Base-by-base conservation (phyloP, 1,284 basidiomycete species). In the Xerocomus minutiporus region DNA sequence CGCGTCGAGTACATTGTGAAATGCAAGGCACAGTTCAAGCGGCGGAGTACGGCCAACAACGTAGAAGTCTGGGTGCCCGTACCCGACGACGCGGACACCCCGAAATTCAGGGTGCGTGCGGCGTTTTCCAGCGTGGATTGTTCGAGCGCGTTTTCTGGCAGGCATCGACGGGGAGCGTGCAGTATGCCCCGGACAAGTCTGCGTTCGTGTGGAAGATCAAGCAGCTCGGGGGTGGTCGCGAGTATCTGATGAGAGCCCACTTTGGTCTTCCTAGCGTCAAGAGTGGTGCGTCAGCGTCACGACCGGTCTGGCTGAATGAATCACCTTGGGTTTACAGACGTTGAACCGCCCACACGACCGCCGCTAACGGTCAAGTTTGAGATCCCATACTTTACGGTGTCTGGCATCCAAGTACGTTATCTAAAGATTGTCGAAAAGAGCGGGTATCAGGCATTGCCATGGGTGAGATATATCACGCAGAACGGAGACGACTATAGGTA, bases 191-290 rank as follows among this genome's bases (percentile, higher is more conserved):
- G 0, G 95, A 97, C 69, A 97, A 97, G 71, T 91, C 90, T 20
- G 91, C 92, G 4, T 97, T 97, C 65, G 91, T 97, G 7, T 97
- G 94, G 95, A 97, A 96, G 74, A 96, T 97, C 72, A 97, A 97
- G 71, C 91, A 94, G 68, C 79, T 97, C 0, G 93, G 90, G 5
- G 94, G 94, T 8, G 92, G 90, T 36, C 83, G 91, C 46, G 94
- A 97, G 68, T 97, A 93, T 72, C 78, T 97, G 54, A 96, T 97
- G 93, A 79, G 94, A 17, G 94, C 95, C 1, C 95, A 97, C 69
- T 97, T 97, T 70, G 94, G 94, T 45, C 74, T 97, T 41, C 94
- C 93, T 0, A 91, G 87, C 61, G 94, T 97, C 12, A 83, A 85
- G 62, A 88, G 80, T 61, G 91, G 93, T 91, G 52, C 46, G 87